These are phyloP conservation scores for Trichosporon sp. DNA, from an alignment of 1,284 basidiomycete genomes.

Conservation along the genomic window DNA sequence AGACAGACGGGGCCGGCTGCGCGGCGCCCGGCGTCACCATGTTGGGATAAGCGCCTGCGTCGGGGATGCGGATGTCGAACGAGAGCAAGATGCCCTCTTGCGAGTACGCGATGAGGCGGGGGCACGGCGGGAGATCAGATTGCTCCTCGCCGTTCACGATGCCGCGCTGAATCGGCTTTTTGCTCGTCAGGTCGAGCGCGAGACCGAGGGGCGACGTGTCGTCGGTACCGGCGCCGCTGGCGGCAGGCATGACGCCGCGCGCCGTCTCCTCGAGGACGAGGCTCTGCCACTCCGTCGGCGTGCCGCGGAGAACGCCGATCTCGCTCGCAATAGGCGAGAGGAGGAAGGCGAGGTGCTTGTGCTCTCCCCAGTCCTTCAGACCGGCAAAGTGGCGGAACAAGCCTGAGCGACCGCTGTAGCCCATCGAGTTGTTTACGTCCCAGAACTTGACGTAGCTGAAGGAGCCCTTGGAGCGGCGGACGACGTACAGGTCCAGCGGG, in stretches of 20 bases:
- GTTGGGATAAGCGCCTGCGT: conserved; percentile 44
- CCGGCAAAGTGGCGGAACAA: conserved; percentile 43
- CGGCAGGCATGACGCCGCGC: conserved; percentile 50
- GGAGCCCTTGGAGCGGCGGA: conserved; percentile 37
- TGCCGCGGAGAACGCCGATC: conserved; percentile 39
- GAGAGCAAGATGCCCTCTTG: conserved; percentile 52
- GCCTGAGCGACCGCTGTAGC: conserved; percentile 37
- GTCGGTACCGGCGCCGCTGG: conserved; percentile 43
- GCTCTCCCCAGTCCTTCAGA: conserved; percentile 45
- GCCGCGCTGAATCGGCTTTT: conserved; percentile 45
- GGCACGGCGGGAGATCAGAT: conserved; percentile 49
- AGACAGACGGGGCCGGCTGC: conserved; percentile 5
- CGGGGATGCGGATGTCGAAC: conserved; percentile 50
- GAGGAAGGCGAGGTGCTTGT: conserved; percentile 47
- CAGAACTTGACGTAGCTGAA: conserved; percentile 43
- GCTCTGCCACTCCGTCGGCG: conserved; percentile 46
- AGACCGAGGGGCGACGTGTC: conserved; percentile 52
- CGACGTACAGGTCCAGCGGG: conserved; percentile 40
- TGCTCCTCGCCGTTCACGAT: conserved; percentile 49
- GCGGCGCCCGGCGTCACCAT: conserved; percentile 35
- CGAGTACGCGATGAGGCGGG: conserved; percentile 51
- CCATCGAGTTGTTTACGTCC: conserved; percentile 47
- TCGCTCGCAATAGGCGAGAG: conserved; percentile 50
- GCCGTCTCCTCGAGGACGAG: conserved; percentile 52
- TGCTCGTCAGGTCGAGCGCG: conserved; percentile 51